Percentiles rank a stretch among this genome's conserved stretches.
Evolutionary conservation across 2,329 filamentous ascomycete genomes (phyloP).

Genomic region (Ophiocordyceps robertsii): DNA sequence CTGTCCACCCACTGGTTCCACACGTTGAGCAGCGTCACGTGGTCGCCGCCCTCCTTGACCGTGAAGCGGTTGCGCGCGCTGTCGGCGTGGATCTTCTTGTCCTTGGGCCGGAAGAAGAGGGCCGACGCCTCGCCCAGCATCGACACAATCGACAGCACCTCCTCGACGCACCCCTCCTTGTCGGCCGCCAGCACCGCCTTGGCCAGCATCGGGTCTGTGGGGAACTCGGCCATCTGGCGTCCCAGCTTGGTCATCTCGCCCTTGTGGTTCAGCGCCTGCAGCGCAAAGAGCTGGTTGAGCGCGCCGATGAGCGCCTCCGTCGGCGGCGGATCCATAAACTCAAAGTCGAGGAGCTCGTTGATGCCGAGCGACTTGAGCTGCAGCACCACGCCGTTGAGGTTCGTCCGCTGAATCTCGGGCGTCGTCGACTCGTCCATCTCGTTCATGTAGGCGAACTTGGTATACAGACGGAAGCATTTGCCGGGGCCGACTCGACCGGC

Average conservation of each 20-base stretch:
- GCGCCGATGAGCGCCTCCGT: constrained; percentile 81
- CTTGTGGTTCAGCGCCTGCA: constrained; percentile 78
- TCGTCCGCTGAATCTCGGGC: constrained; percentile 85
- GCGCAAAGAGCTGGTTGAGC: constrained; percentile 79
- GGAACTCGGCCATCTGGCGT: constrained; percentile 90
- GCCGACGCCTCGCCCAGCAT: constrained; percentile 84
- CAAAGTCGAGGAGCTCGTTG: constrained; percentile 83
- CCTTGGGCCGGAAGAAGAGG: constrained; percentile 88
- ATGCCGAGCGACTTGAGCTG: constrained; percentile 84
- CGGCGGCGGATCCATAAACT: constrained; percentile 89
- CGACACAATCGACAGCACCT: constrained; percentile 83
- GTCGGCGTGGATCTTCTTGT: constrained; percentile 95
- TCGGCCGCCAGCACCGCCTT: constrained; percentile 81
- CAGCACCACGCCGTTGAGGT: constrained; percentile 72
- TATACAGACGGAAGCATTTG: constrained; percentile 88
- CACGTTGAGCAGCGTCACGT: constrained; percentile 77
- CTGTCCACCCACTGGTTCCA: constrained; percentile 93
- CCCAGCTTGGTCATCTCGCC: constrained; percentile 85
- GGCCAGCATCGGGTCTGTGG: constrained; percentile 81
- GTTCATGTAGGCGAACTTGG: constrained; percentile 86
- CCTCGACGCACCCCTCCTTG: constrained; percentile 83
- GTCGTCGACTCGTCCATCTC: constrained; percentile 87
- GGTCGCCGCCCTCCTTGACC: constrained; percentile 80
- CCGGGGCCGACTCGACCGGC: constrained; percentile 86
- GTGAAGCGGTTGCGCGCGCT: constrained; percentile 82